A percentile compares a stretch with the other conserved stretches of the same genome.
Evolutionary conservation across 2,329 filamentous ascomycete species (phyloP).

Genomic region (Fusarium caatingaense): DNA sequence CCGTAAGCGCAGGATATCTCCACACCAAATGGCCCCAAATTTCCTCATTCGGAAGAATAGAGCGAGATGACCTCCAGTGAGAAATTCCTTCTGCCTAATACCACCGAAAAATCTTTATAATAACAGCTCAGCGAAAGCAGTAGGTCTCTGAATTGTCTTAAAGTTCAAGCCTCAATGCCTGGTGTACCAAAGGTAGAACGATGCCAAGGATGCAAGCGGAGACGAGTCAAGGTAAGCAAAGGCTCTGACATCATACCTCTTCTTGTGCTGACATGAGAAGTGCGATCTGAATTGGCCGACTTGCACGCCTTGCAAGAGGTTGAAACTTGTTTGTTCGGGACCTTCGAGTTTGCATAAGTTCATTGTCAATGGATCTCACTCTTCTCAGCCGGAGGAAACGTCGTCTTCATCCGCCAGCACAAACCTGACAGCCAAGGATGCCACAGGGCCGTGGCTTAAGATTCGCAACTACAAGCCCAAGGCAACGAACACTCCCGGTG

Average conservation of each 20-base stretch:
- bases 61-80: neutral
- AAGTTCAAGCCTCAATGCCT: neutral
- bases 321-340: neutral
- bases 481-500: accelerated
- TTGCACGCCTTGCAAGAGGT: neutral
- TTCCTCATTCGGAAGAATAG: neutral
- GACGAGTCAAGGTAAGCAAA: neutral
- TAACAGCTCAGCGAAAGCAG: too few relatives aligned
- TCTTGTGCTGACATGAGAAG: neutral
- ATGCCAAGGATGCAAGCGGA: neutral
- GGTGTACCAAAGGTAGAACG: neutral
- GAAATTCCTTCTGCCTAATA: neutral
- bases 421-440: neutral
- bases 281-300: neutral
- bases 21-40: neutral
- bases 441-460: neutral
- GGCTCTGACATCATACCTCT: neutral
- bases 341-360: neutral
- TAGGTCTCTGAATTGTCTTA: accelerated
- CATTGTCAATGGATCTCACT: neutral
- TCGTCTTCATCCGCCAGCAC: neutral
- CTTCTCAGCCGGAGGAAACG: neutral
- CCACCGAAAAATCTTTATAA: neutral
- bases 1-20: neutral
- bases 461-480: neutral